Evolutionary conservation across 495 filamentous ascomycete genomes (phyloP).

Genomic region (Aspergillus leporis): DNA sequence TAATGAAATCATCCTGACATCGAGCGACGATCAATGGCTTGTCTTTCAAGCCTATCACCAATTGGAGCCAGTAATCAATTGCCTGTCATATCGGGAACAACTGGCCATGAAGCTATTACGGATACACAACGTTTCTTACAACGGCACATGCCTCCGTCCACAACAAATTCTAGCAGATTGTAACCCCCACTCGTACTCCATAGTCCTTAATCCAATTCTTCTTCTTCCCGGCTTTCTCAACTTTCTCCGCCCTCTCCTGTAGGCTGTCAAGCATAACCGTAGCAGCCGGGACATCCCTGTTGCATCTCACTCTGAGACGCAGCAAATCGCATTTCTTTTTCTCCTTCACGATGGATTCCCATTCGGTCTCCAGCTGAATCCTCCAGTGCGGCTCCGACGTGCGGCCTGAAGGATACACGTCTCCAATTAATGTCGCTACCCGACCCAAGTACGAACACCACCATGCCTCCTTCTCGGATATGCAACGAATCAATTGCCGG

Average conservation of each 20-base stretch:
- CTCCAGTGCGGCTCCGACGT: conserved; percentile 27
- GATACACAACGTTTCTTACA: too few relatives aligned
- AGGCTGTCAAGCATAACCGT: conserved; percentile 30
- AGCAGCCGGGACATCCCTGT: conserved; percentile 14
- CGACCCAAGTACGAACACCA: conserved; percentile 61
- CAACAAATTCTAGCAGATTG: neutral
- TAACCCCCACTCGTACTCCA: conserved; percentile 26
- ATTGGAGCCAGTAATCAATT: neutral
- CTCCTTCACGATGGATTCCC: conserved; percentile 30
- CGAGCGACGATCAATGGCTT: neutral
- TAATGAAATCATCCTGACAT: conserved; percentile 19
- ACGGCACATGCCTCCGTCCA: too few relatives aligned
- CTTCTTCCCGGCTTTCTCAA: conserved; percentile 61
- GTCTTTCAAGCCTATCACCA: neutral
- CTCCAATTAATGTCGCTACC: conserved; percentile 49
- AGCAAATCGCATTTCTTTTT: conserved; percentile 28
- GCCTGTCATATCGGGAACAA: neutral
- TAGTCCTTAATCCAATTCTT: conserved; percentile 52
- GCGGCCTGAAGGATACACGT: conserved; percentile 55
- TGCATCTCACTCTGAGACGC: conserved; percentile 32
- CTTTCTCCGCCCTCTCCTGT: conserved; percentile 35
- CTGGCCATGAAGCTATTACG: neutral
- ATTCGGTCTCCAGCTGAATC: conserved; percentile 30
- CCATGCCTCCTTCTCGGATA: conserved; percentile 48
- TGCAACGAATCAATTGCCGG: conserved; percentile 38